These are phyloP conservation scores for Jamesozyma spencerorum DNA, from an alignment of 805 yeast genomes.

Conservation along the genomic window DNA sequence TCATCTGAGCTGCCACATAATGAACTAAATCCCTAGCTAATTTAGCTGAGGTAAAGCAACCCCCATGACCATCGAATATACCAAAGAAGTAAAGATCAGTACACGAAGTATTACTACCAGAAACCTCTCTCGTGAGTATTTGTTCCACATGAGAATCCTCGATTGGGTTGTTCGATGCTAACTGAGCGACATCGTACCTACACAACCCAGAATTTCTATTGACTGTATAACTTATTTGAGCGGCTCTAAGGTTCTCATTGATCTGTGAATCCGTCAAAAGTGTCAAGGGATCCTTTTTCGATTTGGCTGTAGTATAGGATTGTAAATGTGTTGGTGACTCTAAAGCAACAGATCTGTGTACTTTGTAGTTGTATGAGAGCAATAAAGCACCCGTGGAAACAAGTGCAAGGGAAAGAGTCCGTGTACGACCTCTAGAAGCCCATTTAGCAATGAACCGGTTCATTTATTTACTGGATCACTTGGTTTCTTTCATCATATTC, in stretches of 20 bases:
- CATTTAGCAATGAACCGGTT: too few relatives aligned
- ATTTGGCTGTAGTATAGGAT: constrained; percentile 11
- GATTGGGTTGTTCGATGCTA: constrained; percentile 86
- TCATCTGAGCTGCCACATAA: constrained; percentile 68
- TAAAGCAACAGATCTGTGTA: constrained; percentile 15
- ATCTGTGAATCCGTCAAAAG: constrained; percentile 63
- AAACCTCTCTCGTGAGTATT: constrained; percentile 58
- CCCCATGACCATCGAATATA: constrained; percentile 93
- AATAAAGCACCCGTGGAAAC: neutral
- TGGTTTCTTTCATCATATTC: too few relatives aligned
- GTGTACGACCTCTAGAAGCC: neutral
- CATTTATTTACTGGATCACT: too few relatives aligned
- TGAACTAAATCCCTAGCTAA: constrained; percentile 71
- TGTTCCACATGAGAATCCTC: constrained; percentile 90
- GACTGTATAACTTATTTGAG: constrained; percentile 72
- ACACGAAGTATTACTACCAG: constrained; percentile 32
- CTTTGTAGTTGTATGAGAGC: constrained; percentile 5
- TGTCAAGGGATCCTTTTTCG: constrained; percentile 26
- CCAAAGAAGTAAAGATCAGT: constrained; percentile 91
- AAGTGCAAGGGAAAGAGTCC: neutral
- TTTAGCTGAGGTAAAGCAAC: constrained; percentile 86
- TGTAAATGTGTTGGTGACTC: constrained; percentile 23
- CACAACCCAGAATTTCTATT: constrained; percentile 80
- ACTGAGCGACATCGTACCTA: constrained; percentile 81
- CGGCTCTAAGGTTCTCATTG: constrained; percentile 52